A percentile compares a stretch with the other conserved stretches of the same genome.
These are phyloP conservation scores for Suhomyces sp. DNA, from an alignment of 805 yeast genomes.

Conservation along the genomic window DNA sequence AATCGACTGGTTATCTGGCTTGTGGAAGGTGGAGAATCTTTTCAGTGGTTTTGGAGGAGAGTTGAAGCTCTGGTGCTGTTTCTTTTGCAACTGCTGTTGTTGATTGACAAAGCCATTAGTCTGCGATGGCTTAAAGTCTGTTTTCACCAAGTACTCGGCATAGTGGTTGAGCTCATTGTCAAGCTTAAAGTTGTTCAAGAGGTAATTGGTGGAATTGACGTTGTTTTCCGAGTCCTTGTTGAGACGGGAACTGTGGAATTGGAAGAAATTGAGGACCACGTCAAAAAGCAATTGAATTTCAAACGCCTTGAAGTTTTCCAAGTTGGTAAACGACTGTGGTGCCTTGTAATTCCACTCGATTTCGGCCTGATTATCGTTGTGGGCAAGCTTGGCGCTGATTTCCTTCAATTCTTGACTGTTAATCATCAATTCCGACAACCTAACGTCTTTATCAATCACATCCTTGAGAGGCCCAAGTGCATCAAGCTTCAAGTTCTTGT, in stretches of 20 bases:
- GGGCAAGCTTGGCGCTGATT: slow-evolving; percentile 25
- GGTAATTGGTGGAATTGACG: slow-evolving; percentile 64
- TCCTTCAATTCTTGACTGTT: slow-evolving; percentile 44
- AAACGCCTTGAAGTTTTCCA: slow-evolving; percentile 66
- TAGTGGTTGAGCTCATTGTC: slow-evolving; percentile 37
- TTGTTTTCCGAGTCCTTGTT: slow-evolving; percentile 31
- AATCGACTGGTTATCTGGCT: slow-evolving; percentile 7
- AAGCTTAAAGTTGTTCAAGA: slow-evolving; percentile 46
- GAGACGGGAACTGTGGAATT: slow-evolving; percentile 24
- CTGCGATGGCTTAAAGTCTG: slow-evolving; percentile 17
- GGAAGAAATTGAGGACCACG: slow-evolving; percentile 61
- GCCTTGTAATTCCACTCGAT: slow-evolving; percentile 75
- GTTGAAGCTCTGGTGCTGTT: slow-evolving; percentile 4
- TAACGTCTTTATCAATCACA: slow-evolving; percentile 51
- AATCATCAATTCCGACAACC: slow-evolving; percentile 54
- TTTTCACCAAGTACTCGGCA: slow-evolving; percentile 30
- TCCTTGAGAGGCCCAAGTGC: slow-evolving; percentile 53
- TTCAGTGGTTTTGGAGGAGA: slow-evolving; percentile 1
- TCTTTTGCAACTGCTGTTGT: slow-evolving; percentile 11
- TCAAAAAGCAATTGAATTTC: slow-evolving; percentile 58
- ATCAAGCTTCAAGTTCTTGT: slow-evolving; percentile 48
- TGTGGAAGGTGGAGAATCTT: slow-evolving; percentile 6
- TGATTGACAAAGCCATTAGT: slow-evolving; percentile 8
- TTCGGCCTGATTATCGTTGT: slow-evolving; percentile 34
- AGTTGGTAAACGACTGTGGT: slow-evolving; percentile 69